Evolutionary conservation across 768 basidiomycete species (phyloP).

Genomic region (Hortiboletus campestris): DNA sequence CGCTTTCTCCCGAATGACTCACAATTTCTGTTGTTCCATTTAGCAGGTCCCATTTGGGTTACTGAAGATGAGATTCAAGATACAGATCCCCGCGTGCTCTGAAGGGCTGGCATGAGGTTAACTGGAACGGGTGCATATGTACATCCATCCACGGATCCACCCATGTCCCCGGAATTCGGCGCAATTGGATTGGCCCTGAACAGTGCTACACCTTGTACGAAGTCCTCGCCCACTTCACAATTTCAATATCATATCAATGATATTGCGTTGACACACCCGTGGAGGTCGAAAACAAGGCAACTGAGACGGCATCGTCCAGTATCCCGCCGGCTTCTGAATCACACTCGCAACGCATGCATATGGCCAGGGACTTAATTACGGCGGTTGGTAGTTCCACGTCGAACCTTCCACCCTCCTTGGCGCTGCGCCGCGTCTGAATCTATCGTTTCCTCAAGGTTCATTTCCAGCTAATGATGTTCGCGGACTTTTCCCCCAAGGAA

Average conservation of each 20-base stretch:
- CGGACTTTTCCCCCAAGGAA: neutral
- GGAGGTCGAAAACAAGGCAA: neutral
- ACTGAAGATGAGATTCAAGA: neutral
- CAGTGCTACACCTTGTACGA: neutral
- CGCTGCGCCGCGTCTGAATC: neutral
- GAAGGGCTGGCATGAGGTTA: neutral
- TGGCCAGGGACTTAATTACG: neutral
- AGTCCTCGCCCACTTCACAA: neutral
- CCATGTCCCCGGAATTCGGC: too few species aligned
- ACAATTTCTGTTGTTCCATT: neutral
- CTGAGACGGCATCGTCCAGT: neutral
- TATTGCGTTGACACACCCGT: neutral
- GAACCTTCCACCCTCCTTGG: conserved; percentile 3
- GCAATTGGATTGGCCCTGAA: neutral
- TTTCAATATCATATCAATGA: neutral
- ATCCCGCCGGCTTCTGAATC: neutral
- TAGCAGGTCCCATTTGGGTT: neutral
- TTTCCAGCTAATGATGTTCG: neutral
- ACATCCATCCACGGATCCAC: neutral
- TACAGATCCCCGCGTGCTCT: neutral
- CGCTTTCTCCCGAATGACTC: neutral
- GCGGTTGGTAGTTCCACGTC: neutral
- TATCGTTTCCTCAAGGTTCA: neutral
- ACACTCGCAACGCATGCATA: neutral
- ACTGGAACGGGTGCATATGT: neutral